A percentile compares a stretch with the other conserved stretches of the same genome.
phyloP scores from a whole-genome alignment of 345 rosid genomes.

The Populus pruinosa region DNA sequence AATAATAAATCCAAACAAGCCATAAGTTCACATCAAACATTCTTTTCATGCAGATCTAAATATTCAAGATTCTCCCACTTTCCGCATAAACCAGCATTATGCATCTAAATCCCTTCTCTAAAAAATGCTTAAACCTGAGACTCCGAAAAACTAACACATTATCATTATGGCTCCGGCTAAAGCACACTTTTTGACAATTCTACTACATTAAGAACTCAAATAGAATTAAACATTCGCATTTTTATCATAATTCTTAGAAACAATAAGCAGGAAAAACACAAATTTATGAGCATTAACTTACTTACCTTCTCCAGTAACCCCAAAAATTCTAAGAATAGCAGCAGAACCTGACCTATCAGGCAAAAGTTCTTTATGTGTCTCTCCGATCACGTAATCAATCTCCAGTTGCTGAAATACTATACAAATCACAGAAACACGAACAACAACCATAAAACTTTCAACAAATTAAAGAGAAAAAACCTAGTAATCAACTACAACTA shows the following conservation, averaged over 20 bases:
- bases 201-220: too few species aligned
- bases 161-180: too few species aligned
- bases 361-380: slow-evolving; percentile 51
- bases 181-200: too few species aligned
- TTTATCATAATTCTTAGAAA: too few species aligned
- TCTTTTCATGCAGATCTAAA: background rate
- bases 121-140: too few species aligned
- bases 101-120: too few species aligned
- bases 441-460: background rate
- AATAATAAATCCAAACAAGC: background rate
- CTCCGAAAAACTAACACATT: too few species aligned
- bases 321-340: slow-evolving; percentile 77
- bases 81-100: too few species aligned
- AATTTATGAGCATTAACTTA: background rate
- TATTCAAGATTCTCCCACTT: too few species aligned
- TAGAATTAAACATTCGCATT: too few species aligned
- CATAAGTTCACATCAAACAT: background rate
- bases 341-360: slow-evolving; percentile 76
- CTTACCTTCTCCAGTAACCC: slow-evolving; percentile 81
- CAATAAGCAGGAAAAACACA: background rate
- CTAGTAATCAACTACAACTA: background rate
- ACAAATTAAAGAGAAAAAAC: slow-evolving; percentile 2
- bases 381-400: slow-evolving; percentile 80
- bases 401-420: slow-evolving; percentile 90
- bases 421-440: background rate